These are phyloP conservation scores for Chrysosporium keratinophilum DNA, from an alignment of 2,329 filamentous ascomycete species.

Conservation along the genomic window DNA sequence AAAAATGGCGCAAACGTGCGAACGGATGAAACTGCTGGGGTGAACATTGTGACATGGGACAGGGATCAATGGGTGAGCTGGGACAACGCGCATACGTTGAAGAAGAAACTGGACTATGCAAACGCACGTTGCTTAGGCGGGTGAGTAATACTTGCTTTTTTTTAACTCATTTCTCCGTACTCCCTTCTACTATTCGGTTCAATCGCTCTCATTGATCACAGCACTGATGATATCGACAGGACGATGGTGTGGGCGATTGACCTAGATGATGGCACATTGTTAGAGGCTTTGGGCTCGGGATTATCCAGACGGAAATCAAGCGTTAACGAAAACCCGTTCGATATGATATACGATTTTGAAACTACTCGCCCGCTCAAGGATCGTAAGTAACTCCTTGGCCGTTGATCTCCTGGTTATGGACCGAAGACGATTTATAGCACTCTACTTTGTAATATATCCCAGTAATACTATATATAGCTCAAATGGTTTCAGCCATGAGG, in stretches of 20 bases:
- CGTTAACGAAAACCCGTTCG: neutral
- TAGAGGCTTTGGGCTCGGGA: slow-evolving; percentile 2
- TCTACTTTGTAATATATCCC: too few species aligned
- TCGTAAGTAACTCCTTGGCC: too few species aligned
- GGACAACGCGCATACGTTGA: slow-evolving; percentile 29
- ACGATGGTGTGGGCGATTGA: slow-evolving; percentile 14
- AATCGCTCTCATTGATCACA: too few species aligned
- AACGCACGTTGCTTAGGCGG: slow-evolving; percentile 24
- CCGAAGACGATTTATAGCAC: too few species aligned
- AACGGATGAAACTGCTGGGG: slow-evolving; percentile 23
- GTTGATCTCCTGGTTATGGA: neutral
- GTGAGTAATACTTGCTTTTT: neutral
- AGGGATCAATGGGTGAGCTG: slow-evolving; percentile 25
- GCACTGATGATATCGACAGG: neutral
- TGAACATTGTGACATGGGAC: slow-evolving; percentile 21
- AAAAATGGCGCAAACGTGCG: slow-evolving; percentile 16
- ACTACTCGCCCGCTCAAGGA: neutral
- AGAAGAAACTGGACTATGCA: slow-evolving; percentile 27
- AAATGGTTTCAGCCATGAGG: too few species aligned
- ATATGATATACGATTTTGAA: neutral
- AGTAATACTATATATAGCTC: neutral
- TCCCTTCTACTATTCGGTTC: too few species aligned
- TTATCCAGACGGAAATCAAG: neutral
- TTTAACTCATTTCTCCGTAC: neutral
- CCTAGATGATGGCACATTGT: slow-evolving; percentile 9